A percentile compares a stretch with the other conserved stretches of the same genome.
Conservation (phyloP, 2,329 filamentous ascomycete species). For the Aspergillus felis region DNA sequence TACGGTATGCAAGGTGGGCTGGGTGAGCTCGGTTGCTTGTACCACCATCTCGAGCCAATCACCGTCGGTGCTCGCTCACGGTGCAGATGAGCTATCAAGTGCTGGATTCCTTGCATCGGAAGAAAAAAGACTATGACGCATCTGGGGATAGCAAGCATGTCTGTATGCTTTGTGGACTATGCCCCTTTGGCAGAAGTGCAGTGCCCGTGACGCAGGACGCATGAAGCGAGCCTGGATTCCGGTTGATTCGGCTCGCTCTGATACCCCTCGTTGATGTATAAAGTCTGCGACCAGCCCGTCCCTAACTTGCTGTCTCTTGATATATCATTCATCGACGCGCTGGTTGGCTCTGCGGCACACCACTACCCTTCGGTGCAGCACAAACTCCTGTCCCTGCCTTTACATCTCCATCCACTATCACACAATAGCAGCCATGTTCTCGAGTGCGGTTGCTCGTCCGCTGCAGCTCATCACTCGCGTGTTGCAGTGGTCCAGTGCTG, state of each 20-base stretch:
- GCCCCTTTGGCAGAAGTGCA: neutral
- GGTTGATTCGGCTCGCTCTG: slow-evolving; percentile 1
- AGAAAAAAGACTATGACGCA: slow-evolving; percentile 23
- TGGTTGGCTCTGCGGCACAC: neutral
- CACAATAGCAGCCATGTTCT: slow-evolving; percentile 16
- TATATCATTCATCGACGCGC: neutral
- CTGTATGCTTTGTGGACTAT: neutral
- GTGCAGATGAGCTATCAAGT: neutral
- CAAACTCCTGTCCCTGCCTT: neutral
- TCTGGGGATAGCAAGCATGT: slow-evolving; percentile 17
- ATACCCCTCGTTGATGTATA: neutral
- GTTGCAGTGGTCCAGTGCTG: slow-evolving; percentile 37
- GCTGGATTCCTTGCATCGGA: neutral
- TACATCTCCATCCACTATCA: neutral
- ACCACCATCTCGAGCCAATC: neutral
- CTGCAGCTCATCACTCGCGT: slow-evolving; percentile 27
- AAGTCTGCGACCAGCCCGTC: neutral
- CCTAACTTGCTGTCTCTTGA: neutral
- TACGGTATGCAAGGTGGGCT: neutral
- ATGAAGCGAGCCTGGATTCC: neutral
- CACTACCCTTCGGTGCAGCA: neutral
- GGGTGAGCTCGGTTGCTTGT: neutral
- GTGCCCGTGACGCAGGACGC: neutral
- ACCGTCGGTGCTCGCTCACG: neutral
- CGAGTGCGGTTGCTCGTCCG: slow-evolving; percentile 25